Base-by-base conservation (phyloP, 768 basidiomycete species). In the Gloeophyllum trabeum region DNA sequence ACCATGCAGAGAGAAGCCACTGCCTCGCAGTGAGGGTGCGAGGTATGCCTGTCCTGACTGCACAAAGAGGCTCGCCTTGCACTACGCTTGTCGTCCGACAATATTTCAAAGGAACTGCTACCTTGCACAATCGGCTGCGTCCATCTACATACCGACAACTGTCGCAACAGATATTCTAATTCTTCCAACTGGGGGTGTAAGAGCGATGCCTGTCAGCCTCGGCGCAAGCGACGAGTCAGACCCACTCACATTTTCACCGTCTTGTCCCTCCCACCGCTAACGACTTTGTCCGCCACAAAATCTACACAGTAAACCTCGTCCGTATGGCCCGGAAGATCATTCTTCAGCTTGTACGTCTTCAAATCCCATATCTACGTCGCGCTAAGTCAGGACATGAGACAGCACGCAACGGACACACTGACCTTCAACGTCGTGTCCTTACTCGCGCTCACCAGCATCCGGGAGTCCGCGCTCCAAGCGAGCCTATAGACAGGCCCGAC, bases 221-320 rank as follows among this genome's bases (percentile, higher is more conserved):
- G n/a, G n/a, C n/a, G n/a, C n/a, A n/a, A n/a, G n/a, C n/a, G n/a
- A n/a, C n/a, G n/a, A n/a, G n/a, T n/a, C n/a, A n/a, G n/a, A n/a
- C n/a, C n/a, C 14, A 65, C 88, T 51, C 55, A 96, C 89, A 98
- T 97, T 65, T 96, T 96, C 7, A 97, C 78, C 16, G 77, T 83
- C 52, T 79, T 76, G 62, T 98, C 94, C 35, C 85, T 66, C 12
- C 94, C 94, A n/a, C 93, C 94, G 55, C 90, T 94, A 49, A 96
- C 91, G n/a, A 97, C 75, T 60, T 99, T 99, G 65, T 99, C 94
- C 1, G 92, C 93, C 1, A 99, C 93, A 56, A 96, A 99, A 61
- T 98, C 94, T 13, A 99, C 94, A 54, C 94, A 97, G 63, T 97
- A 98, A 25, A 99, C 93, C 59, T 99, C 94, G 51, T 99, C 94